Evolutionary conservation across 2,329 filamentous ascomycete genomes (phyloP).

Genomic region (Colletotrichum godetiae): DNA sequence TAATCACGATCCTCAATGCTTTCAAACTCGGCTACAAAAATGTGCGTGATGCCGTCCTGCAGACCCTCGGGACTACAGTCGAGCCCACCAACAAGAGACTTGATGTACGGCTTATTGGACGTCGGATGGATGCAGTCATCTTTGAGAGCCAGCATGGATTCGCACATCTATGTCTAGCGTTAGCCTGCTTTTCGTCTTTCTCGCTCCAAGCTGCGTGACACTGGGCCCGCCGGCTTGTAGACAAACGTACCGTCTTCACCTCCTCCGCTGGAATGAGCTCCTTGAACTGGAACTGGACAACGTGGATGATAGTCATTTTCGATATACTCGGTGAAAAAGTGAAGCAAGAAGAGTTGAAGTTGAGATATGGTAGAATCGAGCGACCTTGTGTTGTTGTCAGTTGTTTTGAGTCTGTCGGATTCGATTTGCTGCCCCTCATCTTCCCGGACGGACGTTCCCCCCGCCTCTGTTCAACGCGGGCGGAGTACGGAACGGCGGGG

Average conservation of each 20-base stretch:
- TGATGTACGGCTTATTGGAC: constrained; percentile 70
- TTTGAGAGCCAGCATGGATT: constrained; percentile 59
- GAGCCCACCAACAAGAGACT: constrained; percentile 65
- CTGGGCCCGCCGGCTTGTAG: too few relatives aligned
- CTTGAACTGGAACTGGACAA: constrained; percentile 77
- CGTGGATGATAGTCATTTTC: constrained; percentile 72
- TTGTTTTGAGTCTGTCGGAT: neutral
- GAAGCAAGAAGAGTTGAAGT: neutral
- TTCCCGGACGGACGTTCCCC: neutral
- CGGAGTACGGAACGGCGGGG: neutral
- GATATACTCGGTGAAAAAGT: neutral
- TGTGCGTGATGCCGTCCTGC: constrained; percentile 74
- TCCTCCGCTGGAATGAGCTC: constrained; percentile 57
- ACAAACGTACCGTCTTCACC: constrained; percentile 65
- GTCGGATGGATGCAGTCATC: constrained; percentile 71
- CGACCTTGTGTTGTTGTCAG: neutral
- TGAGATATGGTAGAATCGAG: neutral
- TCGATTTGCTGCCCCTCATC: too few relatives aligned
- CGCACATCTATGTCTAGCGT: constrained; percentile 42
- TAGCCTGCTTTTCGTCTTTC: neutral
- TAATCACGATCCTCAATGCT: constrained; percentile 73
- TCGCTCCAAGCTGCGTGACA: too few relatives aligned
- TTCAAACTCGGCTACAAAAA: constrained; percentile 76
- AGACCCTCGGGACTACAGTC: constrained; percentile 72
- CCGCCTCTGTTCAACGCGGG: neutral